These are phyloP conservation scores for Botrytis galanthina DNA, from an alignment of 2,329 filamentous ascomycete species.

Conservation along the genomic window DNA sequence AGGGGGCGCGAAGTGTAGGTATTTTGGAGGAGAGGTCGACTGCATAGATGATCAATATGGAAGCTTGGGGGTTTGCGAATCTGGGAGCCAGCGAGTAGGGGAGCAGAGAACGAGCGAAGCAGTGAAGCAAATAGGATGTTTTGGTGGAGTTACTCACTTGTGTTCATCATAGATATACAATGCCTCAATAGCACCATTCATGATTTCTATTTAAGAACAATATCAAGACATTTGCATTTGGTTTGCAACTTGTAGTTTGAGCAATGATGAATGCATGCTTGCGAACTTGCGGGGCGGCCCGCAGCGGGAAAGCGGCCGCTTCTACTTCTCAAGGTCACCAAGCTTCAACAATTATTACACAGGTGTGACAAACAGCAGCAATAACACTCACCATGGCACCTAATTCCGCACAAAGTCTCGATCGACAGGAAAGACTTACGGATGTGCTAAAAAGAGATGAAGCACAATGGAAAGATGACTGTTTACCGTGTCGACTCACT, in stretches of 20 bases:
- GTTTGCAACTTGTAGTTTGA: background rate
- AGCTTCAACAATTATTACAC: background rate
- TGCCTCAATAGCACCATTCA: constrained; percentile 88
- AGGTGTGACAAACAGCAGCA: background rate
- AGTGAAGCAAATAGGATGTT: background rate
- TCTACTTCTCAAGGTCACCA: constrained; percentile 5
- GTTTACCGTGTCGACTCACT: constrained; percentile 37
- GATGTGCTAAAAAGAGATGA: constrained; percentile 32
- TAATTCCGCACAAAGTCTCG: constrained; percentile 21
- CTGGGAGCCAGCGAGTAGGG: background rate
- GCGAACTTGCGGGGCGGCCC: constrained; percentile 17
- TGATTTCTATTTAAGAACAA: constrained; percentile 44
- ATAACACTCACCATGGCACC: background rate
- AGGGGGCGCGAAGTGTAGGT: constrained; percentile 81
- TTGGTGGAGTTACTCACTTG: constrained; percentile 57
- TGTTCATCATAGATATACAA: constrained; percentile 96
- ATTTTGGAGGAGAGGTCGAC: constrained; percentile 82
- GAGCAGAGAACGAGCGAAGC: constrained; percentile 28
- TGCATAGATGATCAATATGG: constrained; percentile 41
- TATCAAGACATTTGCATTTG: constrained; percentile 30
- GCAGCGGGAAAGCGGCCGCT: constrained; percentile 25
- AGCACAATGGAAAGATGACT: constrained; percentile 41
- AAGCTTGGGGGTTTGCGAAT: background rate
- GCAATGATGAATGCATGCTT: constrained; percentile 5
- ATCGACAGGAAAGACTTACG: constrained; percentile 32